A percentile compares a stretch with the other conserved stretches of the same genome.
These are phyloP conservation scores for Rhizopogon vesiculosus DNA, from an alignment of 768 basidiomycete species.

Conservation along the genomic window DNA sequence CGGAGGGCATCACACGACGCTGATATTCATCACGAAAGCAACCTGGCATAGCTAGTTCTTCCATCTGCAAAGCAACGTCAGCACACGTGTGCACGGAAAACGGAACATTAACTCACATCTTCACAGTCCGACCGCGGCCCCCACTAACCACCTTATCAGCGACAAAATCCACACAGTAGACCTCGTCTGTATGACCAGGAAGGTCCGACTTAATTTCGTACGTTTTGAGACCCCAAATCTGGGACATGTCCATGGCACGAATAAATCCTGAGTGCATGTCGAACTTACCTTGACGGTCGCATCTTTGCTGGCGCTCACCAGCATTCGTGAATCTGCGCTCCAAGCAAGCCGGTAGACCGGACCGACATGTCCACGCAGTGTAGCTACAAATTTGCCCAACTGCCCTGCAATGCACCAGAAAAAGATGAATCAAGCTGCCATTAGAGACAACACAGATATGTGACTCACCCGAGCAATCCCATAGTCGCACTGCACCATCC, in stretches of 20 bases:
- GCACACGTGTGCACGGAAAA: too few species aligned
- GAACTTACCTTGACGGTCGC: constrained; percentile 83
- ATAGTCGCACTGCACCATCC: constrained; percentile 87
- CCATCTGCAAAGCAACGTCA: constrained; percentile 18
- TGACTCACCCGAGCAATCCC: constrained; percentile 65
- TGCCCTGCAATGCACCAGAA: neutral
- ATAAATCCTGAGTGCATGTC: neutral
- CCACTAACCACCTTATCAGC: constrained; percentile 99
- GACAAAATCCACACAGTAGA: constrained; percentile 98
- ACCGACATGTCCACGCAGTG: constrained; percentile 76
- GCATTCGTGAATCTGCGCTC: constrained; percentile 89
- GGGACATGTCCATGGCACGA: constrained; percentile 1
- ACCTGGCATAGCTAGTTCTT: constrained; percentile 18
- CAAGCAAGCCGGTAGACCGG: constrained; percentile 93
- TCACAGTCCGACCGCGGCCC: constrained; percentile 86
- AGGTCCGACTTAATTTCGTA: constrained; percentile 93
- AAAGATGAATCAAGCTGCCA: neutral
- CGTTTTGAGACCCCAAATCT: constrained; percentile 97
- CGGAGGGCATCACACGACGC: too few species aligned
- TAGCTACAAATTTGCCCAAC: too few species aligned
- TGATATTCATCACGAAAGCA: too few species aligned
- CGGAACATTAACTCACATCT: too few species aligned
- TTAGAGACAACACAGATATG: constrained; percentile 25
- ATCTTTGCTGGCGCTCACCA: constrained; percentile 95
- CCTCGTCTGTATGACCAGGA: constrained; percentile 97